phyloP scores from a whole-genome alignment of 768 basidiomycete species.

The Saitozyma sp. region DNA sequence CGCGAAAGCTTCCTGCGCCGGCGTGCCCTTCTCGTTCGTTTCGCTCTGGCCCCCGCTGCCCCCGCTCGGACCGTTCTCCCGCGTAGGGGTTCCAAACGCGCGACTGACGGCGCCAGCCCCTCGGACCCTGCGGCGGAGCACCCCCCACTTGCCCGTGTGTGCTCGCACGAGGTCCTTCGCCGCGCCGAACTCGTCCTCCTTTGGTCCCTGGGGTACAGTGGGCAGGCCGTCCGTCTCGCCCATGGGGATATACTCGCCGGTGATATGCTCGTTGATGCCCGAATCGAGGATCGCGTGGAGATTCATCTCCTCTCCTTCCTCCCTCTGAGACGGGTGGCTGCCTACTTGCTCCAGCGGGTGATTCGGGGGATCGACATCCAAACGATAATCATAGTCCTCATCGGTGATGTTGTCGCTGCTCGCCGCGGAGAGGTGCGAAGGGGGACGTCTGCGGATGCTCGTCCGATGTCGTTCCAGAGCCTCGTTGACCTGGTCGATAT shows the following conservation, averaged over 20 bases:
- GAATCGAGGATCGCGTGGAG: slow-evolving; percentile 24
- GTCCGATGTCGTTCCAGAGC: slow-evolving; percentile 35
- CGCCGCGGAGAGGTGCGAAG: slow-evolving; percentile 1
- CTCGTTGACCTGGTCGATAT: slow-evolving; percentile 36
- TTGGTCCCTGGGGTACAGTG: slow-evolving; percentile 42
- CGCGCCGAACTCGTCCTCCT: slow-evolving; percentile 16
- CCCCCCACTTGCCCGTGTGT: slow-evolving; percentile 51
- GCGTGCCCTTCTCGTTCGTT: slow-evolving; percentile 9
- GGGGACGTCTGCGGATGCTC: slow-evolving; percentile 4
- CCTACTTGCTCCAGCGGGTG: slow-evolving; percentile 10
- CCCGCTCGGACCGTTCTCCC: slow-evolving; percentile 3
- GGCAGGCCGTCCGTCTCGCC: slow-evolving; percentile 68
- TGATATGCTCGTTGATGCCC: slow-evolving; percentile 32
- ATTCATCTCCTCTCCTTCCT: slow-evolving; percentile 8
- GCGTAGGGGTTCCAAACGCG: slow-evolving; percentile 23
- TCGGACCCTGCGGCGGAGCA: slow-evolving; percentile 39
- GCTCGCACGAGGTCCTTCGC: slow-evolving; percentile 50
- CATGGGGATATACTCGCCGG: slow-evolving; percentile 60
- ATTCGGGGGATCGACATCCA: slow-evolving; percentile 42
- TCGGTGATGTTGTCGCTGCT: slow-evolving; percentile 24
- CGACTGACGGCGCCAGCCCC: slow-evolving; percentile 26
- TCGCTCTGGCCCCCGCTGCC: not conserved
- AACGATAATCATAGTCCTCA: slow-evolving; percentile 51
- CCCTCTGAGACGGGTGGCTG: slow-evolving; percentile 21
- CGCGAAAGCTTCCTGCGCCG: slow-evolving; percentile 38